phyloP scores from a whole-genome alignment of 1,139 yeast genomes.

The Pichia norvegensis region DNA sequence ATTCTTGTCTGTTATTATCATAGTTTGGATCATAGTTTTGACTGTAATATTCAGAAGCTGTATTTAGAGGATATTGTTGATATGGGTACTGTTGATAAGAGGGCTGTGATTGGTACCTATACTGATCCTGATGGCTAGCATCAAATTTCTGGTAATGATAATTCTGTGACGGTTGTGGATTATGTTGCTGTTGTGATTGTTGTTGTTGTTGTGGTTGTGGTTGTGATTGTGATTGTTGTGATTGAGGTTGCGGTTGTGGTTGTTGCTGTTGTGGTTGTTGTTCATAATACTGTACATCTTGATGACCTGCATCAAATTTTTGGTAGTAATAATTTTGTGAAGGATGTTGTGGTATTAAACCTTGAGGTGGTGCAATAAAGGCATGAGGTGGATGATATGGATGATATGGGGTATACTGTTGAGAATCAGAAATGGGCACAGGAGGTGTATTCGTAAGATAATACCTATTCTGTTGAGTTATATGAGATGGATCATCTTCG shows the following conservation, averaged over 20 bases:
- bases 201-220: conserved; percentile 9
- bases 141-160: not conserved
- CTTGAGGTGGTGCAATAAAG: not conserved
- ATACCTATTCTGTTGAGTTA: not conserved
- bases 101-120: not conserved
- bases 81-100: not conserved
- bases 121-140: not conserved
- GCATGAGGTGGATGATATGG: not conserved
- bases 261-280: conserved; percentile 11
- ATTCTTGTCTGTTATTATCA: not conserved
- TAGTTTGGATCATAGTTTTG: not conserved
- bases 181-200: conserved; percentile 9
- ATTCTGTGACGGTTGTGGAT: conserved; percentile 1
- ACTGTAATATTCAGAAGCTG: not conserved
- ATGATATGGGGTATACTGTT: not conserved
- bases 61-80: not conserved
- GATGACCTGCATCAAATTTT: conserved; percentile 1
- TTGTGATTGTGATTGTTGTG: conserved; percentile 8
- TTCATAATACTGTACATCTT: not conserved
- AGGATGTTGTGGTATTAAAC: not conserved
- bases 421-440: not conserved
- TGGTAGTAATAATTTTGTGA: not conserved
- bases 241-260: conserved; percentile 8
- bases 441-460: not conserved
- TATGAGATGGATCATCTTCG: not conserved